Base-by-base conservation (phyloP, 2,329 filamentous ascomycete genomes). In the Corynespora cassiicola region DNA sequence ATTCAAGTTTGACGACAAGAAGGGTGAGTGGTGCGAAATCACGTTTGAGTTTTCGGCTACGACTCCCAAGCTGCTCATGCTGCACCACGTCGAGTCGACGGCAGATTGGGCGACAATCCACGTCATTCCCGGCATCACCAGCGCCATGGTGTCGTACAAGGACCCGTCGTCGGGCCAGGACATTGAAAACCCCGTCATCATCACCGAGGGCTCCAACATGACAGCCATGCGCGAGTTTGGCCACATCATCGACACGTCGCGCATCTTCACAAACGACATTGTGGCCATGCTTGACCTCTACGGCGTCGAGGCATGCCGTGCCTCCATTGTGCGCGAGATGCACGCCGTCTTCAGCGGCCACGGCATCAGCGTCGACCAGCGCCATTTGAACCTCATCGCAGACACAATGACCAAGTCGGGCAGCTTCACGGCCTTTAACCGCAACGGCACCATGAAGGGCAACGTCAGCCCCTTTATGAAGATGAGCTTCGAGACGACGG, bases 401-500 rank as follows among this genome's bases (percentile, higher is more conserved):
- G 94, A 99, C 68, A 90, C 90, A 68, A 99, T 99, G 94, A 99
- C 94, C n/a, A 82, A 92, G 36, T 86, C 85, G 43, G 94, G 94
- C 52, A 85, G 83, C 2, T 99, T 95, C 73, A 87, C 85, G 31
- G 86, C 94, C 1, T 99, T 99, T 74, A 96, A 89, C 71, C 87
- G 94, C 31, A 95, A 88, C 63, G 94, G 92, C 1, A n/a, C n/a
- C n/a, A 76, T 99, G 45, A 85, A 84, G 63, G 85, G 88, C 50
- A 91, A 89, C 60, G 86, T 92, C 18, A 91, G 86, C 52, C 90
- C 94, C 0, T 92, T 99, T 56, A 92, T 94, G 72, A 97, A 97
- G 79, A 97, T 97, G 92, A 95, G 89, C 68, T 99, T 97, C 73
- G 94, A 99, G 79, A 99, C 94, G 4, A 99, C 94, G 2, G 81